Evolutionary conservation across 2,329 filamentous ascomycete genomes (phyloP), one percentile per base, ranked within the genome.

Genomic region (Hymenoscyphus linearis): DNA sequence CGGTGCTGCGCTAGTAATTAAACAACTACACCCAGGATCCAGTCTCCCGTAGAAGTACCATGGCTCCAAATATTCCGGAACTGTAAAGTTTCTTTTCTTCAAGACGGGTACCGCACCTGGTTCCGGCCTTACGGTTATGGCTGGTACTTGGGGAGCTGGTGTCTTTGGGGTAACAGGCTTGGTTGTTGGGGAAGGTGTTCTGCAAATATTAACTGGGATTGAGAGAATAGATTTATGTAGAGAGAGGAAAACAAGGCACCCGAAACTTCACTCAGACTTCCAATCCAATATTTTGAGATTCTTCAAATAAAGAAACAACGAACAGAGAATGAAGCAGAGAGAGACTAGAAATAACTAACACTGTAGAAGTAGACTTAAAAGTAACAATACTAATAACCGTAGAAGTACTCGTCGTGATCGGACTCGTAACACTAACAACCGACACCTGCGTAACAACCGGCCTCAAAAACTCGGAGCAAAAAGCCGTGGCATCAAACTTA

Each of bases 41-140:
- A 64, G 13, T 9, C 60, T 27, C 2, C 62, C 62, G 40, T 64
- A 64, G 34, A 34, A 64, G 50, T 64, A 64, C 62, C 62, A 64
- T 4, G 35, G 55, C 22, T 59, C 58, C 26, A 64, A 40, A 36
- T 62, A 64, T 10, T 64, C 55, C 1, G 62, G 62, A 1, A 64
- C 62, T 4, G 62, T 64, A 40, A 60, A 64, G 27, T 58, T 58
- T 10, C 53, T 36, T n/a, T 40, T 57, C 9, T 58, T 25, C n/a
- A 47, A n/a, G 2, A 58, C 14, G 16, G 26, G 57, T 57, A 37
- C 53, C 22, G n/a, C 37, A 10, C 10, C 12, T 40, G 36, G 31
- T 25, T 57, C 44, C 16, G 59, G 59, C 6, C 27, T 34, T 7
- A 44, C 4, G 2, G 59, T 60, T 16, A 52, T 52, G 7, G n/a